Evolutionary conservation across 2,329 filamentous ascomycete genomes (phyloP).

Genomic region (Chaetomium globosum): DNA sequence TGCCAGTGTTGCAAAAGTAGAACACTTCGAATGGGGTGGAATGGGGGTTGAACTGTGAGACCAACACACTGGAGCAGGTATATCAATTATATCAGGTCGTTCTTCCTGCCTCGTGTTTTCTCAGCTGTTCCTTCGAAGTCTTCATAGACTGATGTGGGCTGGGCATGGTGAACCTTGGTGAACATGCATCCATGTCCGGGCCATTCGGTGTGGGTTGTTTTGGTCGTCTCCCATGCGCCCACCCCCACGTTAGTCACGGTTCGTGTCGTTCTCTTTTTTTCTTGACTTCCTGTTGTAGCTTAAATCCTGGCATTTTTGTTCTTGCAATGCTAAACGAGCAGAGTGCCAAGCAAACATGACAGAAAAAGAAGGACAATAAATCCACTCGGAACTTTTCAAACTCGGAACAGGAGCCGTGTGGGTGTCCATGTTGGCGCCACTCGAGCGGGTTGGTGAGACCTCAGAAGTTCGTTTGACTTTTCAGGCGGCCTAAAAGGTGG

Average conservation of each 20-base stretch:
- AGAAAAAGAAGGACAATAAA: background rate
- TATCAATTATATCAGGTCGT: background rate
- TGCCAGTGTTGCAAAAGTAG: background rate
- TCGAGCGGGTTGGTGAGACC: background rate
- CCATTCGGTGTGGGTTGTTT: background rate
- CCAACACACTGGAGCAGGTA: background rate
- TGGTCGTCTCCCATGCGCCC: background rate
- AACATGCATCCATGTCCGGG: background rate
- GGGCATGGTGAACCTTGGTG: conserved; percentile 3
- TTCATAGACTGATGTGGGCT: background rate
- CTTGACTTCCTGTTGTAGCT: background rate
- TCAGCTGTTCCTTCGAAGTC: background rate
- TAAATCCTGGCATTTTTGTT: background rate
- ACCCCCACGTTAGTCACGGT: conserved; percentile 3
- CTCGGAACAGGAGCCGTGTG: background rate
- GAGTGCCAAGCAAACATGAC: background rate
- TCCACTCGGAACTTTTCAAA: background rate
- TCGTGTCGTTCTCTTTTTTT: background rate
- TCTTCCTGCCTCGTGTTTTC: background rate
- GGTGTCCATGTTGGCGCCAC: background rate
- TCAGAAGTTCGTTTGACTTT: background rate
- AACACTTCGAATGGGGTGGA: background rate
- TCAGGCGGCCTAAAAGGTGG: background rate
- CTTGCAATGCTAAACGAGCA: background rate
- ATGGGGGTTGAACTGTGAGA: background rate